Evolutionary conservation across 2,329 filamentous ascomycete genomes (phyloP).

Genomic region (Alternaria viburni): DNA sequence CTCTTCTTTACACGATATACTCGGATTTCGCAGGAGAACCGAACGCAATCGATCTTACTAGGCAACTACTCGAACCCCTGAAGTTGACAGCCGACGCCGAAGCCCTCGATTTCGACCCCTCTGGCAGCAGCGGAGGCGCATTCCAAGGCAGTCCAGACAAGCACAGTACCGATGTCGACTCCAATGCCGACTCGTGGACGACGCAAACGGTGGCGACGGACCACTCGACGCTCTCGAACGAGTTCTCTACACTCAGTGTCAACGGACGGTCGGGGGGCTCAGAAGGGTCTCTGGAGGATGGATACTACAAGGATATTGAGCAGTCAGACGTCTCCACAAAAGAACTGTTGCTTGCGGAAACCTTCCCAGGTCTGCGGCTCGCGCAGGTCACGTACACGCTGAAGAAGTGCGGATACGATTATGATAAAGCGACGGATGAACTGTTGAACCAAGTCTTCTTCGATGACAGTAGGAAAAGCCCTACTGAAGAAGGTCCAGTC

Average conservation of each 20-base stretch:
- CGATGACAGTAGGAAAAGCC: conserved; percentile 65
- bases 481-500: conserved; percentile 49
- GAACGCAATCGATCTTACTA: conserved; percentile 59
- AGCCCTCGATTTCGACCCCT: conserved; percentile 80
- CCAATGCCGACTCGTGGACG: conserved; percentile 46
- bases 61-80: conserved; percentile 67
- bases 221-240: conserved; percentile 57
- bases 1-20: conserved; percentile 76
- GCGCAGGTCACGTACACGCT: conserved; percentile 72
- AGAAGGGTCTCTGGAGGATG: conserved; percentile 30
- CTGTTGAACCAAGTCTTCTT: conserved; percentile 81
- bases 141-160: conserved; percentile 24
- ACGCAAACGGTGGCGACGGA: conserved; percentile 58
- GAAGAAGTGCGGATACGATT: conserved; percentile 70
- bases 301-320: conserved; percentile 47
- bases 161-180: conserved; percentile 35
- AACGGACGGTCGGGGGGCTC: conserved; percentile 26
- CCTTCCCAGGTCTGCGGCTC: conserved; percentile 73
- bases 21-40: conserved; percentile 73
- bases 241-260: conserved; percentile 49
- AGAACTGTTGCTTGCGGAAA: conserved; percentile 65
- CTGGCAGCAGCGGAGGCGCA: conserved; percentile 65
- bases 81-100: conserved; percentile 69
- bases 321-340: conserved; percentile 66
- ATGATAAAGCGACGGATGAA: conserved; percentile 76